Conservation (phyloP, 2,329 filamentous ascomycete genomes). For the Calonectria fujianensis region DNA sequence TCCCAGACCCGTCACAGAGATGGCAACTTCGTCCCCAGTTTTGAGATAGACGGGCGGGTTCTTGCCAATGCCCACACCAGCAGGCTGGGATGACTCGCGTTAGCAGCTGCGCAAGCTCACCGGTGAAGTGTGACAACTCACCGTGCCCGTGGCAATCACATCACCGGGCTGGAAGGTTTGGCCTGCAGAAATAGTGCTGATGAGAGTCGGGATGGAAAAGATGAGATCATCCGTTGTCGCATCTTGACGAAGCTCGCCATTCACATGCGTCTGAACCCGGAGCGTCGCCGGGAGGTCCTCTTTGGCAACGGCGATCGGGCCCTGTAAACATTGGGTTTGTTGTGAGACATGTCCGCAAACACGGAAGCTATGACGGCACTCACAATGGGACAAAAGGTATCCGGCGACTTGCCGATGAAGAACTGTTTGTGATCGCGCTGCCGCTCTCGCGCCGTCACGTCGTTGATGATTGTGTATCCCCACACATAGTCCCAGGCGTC, state of each 20-base stretch:
- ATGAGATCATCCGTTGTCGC: constrained; percentile 67
- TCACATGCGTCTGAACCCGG: constrained; percentile 65
- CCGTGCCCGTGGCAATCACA: constrained; percentile 66
- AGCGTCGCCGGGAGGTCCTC: constrained; percentile 65
- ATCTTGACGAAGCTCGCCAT: constrained; percentile 67
- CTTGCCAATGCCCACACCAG: constrained; percentile 69
- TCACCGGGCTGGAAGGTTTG: constrained; percentile 67
- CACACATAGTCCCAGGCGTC: constrained; percentile 71
- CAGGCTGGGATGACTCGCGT: constrained; percentile 49
- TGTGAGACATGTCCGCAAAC: not conserved
- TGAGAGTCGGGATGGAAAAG: constrained; percentile 64
- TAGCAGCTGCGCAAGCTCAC: not conserved
- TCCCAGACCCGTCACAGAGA: constrained; percentile 55
- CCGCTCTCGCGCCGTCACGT: constrained; percentile 70
- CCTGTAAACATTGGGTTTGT: constrained; percentile 54
- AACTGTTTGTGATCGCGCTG: constrained; percentile 77
- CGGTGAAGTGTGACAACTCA: constrained; percentile 33
- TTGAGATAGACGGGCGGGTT: constrained; percentile 61
- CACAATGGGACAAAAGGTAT: constrained; percentile 70
- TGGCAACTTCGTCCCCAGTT: constrained; percentile 63
- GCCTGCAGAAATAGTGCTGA: constrained; percentile 64
- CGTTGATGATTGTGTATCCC: constrained; percentile 75
- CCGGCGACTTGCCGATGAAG: constrained; percentile 73
- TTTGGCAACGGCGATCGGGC: constrained; percentile 70
- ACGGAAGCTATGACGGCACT: not conserved